Conservation (phyloP, 73 alveolate species). For the Tetrahymena thermophila region DNA sequence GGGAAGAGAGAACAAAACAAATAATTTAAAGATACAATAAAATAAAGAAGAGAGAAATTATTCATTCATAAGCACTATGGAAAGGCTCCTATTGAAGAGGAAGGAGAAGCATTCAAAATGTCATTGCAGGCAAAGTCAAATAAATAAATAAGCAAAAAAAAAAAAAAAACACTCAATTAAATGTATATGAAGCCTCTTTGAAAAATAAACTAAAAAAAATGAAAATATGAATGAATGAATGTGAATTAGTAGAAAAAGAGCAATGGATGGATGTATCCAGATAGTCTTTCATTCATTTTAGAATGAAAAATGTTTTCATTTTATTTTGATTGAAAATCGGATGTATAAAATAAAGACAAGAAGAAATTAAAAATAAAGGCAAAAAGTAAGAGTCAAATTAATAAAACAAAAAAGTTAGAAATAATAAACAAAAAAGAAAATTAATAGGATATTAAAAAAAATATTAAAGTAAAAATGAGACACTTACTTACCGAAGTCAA, state of each 20-base stretch:
- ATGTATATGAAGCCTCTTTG: neutral
- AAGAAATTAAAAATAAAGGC: neutral
- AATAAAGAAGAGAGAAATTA: neutral
- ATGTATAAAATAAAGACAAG: neutral
- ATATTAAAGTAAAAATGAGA: slow-evolving; percentile 26
- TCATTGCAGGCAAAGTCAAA: neutral
- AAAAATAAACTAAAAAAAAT: neutral
- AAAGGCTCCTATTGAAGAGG: neutral
- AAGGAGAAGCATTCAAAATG: neutral
- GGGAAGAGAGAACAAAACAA: neutral
- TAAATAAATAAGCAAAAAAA: neutral
- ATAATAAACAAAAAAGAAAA: neutral
- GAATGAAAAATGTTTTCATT: neutral
- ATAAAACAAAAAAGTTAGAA: neutral
- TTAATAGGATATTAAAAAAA: neutral
- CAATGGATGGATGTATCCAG: neutral
- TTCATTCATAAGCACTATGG: neutral
- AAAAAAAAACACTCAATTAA: neutral
- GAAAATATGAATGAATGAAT: neutral
- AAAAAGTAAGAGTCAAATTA: neutral
- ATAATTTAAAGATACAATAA: neutral
- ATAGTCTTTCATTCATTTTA: neutral
- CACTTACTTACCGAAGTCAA: slow-evolving; percentile 33
- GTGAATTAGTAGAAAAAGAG: neutral
- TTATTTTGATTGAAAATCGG: neutral